Evolutionary conservation across 1,139 yeast genomes (phyloP).

Genomic region (Pichia kudriavzevii): DNA sequence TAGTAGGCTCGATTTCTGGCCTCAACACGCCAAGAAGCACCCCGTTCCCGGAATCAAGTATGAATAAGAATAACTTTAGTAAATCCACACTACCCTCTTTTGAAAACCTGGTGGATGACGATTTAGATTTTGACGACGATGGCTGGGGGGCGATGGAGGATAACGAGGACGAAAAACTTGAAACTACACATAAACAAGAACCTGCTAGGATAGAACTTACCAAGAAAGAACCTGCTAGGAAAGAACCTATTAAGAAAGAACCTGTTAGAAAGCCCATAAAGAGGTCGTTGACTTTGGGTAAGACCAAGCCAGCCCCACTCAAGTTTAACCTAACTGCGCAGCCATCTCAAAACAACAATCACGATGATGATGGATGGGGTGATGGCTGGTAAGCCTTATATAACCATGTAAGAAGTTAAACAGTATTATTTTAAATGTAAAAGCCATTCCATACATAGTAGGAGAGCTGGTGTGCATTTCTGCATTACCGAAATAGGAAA

Average conservation of each 20-base stretch:
- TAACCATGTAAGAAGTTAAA: no score
- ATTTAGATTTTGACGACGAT: constrained; percentile 24
- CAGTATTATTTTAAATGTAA: no score
- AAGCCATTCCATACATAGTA: no score
- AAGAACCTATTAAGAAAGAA: no score
- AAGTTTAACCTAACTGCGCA: constrained; percentile 10
- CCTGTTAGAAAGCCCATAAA: constrained; percentile 6
- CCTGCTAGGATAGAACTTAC: no score
- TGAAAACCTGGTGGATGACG: constrained; percentile 9
- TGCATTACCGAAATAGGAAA: no score
- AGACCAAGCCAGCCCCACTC: constrained; percentile 10
- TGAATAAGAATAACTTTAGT: constrained; percentile 1
- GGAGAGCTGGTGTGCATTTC: no score
- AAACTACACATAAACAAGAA: no score
- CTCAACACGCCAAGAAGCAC: constrained; percentile 10
- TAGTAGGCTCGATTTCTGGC: constrained; percentile 10
- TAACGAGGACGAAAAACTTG: no score
- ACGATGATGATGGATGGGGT: constrained; percentile 54
- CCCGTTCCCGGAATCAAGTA: constrained; percentile 9
- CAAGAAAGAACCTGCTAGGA: no score
- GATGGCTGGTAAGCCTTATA: constrained; percentile 34
- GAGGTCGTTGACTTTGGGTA: constrained; percentile 20
- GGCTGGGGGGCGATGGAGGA: constrained; percentile 36
- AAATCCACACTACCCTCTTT: background rate
- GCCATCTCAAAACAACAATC: no score